A percentile compares a stretch with the other conserved stretches of the same genome.
These are phyloP conservation scores for Candida palmyrensis DNA, from an alignment of 805 yeast genomes.

Conservation along the genomic window DNA sequence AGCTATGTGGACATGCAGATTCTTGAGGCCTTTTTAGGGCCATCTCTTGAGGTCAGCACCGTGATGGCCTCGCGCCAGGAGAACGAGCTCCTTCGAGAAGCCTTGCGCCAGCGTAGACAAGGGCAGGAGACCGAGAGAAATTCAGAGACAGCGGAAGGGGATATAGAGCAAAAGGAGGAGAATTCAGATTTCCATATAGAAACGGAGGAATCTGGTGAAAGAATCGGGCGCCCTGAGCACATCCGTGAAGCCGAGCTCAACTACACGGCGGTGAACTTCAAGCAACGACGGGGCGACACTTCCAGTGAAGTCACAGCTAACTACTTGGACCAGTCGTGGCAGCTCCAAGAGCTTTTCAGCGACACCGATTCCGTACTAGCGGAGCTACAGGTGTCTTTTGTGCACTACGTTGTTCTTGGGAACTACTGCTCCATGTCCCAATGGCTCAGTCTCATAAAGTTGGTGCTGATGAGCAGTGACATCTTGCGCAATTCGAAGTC, in stretches of 20 bases:
- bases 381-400: conserved; percentile 50
- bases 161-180: background rate
- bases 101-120: conserved; percentile 3
- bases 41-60: background rate
- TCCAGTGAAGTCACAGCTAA: conserved; percentile 42
- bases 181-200: background rate
- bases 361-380: conserved; percentile 33
- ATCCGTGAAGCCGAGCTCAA: conserved; percentile 18
- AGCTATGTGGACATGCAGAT: conserved; percentile 18
- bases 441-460: conserved; percentile 51
- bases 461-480: conserved; percentile 29
- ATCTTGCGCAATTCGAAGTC: conserved; percentile 16
- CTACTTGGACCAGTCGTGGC: conserved; percentile 60
- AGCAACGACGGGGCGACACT: conserved; percentile 23
- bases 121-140: background rate
- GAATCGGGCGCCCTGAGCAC: too few relatives aligned
- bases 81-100: background rate
- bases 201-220: too few relatives aligned
- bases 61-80: conserved; percentile 3
- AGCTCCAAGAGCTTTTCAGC: conserved; percentile 35
- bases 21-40: conserved; percentile 11
- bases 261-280: conserved; percentile 40
- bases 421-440: conserved; percentile 61
- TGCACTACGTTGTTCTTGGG: conserved; percentile 48
- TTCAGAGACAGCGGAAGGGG: background rate